A percentile compares a stretch with the other conserved stretches of the same genome.
phyloP scores from a whole-genome alignment of 345 rosid species.

The Aegle marmelos region DNA sequence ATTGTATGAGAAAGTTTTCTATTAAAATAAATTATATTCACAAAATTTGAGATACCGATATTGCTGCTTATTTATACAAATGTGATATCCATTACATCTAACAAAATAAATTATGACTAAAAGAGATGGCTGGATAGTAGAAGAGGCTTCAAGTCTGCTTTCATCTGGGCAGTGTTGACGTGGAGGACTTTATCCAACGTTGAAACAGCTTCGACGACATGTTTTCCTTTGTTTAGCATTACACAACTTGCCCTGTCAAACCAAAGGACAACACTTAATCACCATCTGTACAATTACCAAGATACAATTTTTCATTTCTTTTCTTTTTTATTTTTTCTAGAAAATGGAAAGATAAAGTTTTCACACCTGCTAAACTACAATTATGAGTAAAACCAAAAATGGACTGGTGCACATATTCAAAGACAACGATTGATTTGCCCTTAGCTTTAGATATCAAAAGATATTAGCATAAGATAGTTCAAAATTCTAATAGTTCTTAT shows the following conservation, averaged over 20 bases:
- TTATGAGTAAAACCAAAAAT: too few species aligned
- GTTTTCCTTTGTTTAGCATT: conserved; percentile 69
- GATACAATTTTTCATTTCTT: too few species aligned
- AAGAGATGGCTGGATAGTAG: conserved; percentile 27
- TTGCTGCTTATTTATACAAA: not conserved
- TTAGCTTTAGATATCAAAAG: too few species aligned
- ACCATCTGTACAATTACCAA: not conserved
- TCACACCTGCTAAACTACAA: too few species aligned
- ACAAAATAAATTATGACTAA: not conserved
- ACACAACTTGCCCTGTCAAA: conserved; percentile 50
- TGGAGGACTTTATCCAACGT: conserved; percentile 50
- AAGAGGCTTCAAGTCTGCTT: conserved; percentile 27
- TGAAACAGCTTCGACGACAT: conserved; percentile 51
- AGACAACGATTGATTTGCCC: too few species aligned
- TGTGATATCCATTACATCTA: not conserved
- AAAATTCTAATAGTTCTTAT: too few species aligned
- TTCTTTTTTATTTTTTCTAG: too few species aligned
- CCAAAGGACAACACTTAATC: not conserved
- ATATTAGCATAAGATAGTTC: too few species aligned
- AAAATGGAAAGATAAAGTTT: too few species aligned
- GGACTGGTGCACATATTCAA: too few species aligned
- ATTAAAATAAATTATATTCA: not conserved
- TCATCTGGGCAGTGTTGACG: conserved; percentile 28
- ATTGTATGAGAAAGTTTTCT: not conserved
- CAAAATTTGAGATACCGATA: not conserved